Conservation (phyloP, 192 early-diverging fungal species). For the Podila clonocystis region DNA sequence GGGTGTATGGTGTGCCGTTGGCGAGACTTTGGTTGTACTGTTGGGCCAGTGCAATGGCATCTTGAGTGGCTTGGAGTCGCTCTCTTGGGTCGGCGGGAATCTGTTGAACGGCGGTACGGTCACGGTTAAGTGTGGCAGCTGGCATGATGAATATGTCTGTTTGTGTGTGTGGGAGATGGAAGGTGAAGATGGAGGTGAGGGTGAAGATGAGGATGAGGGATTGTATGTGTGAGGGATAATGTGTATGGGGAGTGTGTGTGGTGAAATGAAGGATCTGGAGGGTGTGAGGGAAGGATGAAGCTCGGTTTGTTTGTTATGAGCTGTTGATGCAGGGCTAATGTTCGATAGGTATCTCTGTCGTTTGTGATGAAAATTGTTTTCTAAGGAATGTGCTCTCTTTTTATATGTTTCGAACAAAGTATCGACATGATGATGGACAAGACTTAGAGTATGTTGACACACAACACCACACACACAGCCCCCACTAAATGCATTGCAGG, state of each 20-base stretch:
- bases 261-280: background rate
- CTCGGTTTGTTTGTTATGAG: background rate
- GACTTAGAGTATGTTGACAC: too few species aligned
- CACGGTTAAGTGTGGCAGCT: background rate
- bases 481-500: too few species aligned
- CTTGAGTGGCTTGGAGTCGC: background rate
- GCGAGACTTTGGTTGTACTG: slow-evolving; percentile 17
- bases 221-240: too few species aligned
- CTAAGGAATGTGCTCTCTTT: too few species aligned
- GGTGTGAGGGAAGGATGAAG: background rate
- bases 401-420: too few species aligned
- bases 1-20: slow-evolving; percentile 2
- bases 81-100: background rate
- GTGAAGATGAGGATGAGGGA: background rate
- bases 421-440: too few species aligned
- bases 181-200: background rate
- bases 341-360: too few species aligned
- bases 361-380: too few species aligned
- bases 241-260: background rate
- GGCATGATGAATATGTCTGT: background rate
- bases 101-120: background rate
- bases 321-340: background rate
- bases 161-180: background rate
- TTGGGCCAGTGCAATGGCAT: background rate
- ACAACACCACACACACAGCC: too few species aligned